A percentile compares a stretch with the other conserved stretches of the same genome.
Conservation (phyloP, 2,329 filamentous ascomycete genomes). For the Colletotrichum neosansevieriae region DNA sequence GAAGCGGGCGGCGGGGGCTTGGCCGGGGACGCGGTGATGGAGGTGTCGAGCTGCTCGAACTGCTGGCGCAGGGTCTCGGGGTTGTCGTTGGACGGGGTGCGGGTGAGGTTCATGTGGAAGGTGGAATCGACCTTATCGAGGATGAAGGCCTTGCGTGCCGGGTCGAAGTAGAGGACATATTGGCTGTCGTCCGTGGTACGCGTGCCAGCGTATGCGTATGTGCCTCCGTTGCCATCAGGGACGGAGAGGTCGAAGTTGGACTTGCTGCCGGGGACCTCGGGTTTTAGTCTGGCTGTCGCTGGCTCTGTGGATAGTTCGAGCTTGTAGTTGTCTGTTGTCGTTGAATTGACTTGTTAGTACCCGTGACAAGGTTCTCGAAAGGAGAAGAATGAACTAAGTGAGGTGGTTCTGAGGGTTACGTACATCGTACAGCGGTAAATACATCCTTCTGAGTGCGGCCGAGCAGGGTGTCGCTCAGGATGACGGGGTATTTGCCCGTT, state of each 20-base stretch:
- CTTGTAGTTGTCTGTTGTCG: slow-evolving; percentile 70
- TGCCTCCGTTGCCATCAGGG: slow-evolving; percentile 62
- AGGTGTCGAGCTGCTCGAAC: slow-evolving; percentile 72
- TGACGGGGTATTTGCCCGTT: slow-evolving; percentile 71
- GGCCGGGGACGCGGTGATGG: slow-evolving; percentile 44
- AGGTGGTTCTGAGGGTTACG: slow-evolving; percentile 41
- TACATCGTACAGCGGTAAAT: slow-evolving; percentile 72
- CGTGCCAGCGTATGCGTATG: slow-evolving; percentile 71
- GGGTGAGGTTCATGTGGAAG: slow-evolving; percentile 87
- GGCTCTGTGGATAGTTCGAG: slow-evolving; percentile 64
- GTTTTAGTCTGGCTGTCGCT: slow-evolving; percentile 64
- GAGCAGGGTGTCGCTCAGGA: slow-evolving; percentile 72
- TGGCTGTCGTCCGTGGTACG: slow-evolving; percentile 68
- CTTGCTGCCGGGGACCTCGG: slow-evolving; percentile 60
- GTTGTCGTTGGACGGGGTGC: slow-evolving; percentile 74
- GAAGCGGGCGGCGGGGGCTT: slow-evolving; percentile 38
- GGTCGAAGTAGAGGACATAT: slow-evolving; percentile 82
- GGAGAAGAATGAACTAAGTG: background rate
- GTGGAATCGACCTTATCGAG: slow-evolving; percentile 85
- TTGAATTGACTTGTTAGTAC: slow-evolving; percentile 1
- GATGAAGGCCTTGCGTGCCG: slow-evolving; percentile 79
- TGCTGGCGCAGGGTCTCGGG: slow-evolving; percentile 72
- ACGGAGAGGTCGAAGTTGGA: slow-evolving; percentile 68
- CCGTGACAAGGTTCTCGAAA: background rate
- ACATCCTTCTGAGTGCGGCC: slow-evolving; percentile 68